Conservation (phyloP, 768 basidiomycete species). For the Mycena latifolia region DNA sequence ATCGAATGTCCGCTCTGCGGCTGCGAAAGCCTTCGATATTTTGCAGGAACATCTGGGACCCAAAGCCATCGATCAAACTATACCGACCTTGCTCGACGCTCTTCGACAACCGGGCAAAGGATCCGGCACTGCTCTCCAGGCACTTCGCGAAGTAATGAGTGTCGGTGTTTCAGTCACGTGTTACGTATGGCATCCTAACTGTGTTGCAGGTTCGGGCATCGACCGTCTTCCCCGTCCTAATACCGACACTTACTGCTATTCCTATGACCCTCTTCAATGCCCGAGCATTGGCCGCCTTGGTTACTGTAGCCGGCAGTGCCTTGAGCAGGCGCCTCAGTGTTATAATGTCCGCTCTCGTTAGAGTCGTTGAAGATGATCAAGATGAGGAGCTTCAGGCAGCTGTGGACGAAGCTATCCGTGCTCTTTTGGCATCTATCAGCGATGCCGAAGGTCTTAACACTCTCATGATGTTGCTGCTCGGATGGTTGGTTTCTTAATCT, state of each 20-base stretch:
- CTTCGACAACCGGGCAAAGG: constrained; percentile 92
- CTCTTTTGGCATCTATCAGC: constrained; percentile 81
- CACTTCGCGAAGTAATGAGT: constrained; percentile 93
- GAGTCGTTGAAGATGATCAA: constrained; percentile 75
- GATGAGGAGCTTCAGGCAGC: constrained; percentile 80
- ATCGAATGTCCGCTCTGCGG: constrained; percentile 86
- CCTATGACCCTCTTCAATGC: constrained; percentile 98
- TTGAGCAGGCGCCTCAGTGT: constrained; percentile 85
- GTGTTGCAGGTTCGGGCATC: constrained; percentile 85
- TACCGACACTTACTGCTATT: constrained; percentile 90
- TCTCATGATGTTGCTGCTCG: constrained; percentile 88
- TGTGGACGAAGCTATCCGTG: constrained; percentile 79
- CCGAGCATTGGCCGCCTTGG: constrained; percentile 88
- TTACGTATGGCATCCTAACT: not conserved
- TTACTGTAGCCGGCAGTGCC: constrained; percentile 93
- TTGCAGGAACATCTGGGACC: constrained; percentile 93
- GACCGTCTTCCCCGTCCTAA: constrained; percentile 96
- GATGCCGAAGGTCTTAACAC: constrained; percentile 93
- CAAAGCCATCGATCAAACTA: constrained; percentile 95
- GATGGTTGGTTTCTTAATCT: constrained; percentile 70
- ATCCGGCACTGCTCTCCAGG: constrained; percentile 96
- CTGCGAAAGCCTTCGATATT: constrained; percentile 89
- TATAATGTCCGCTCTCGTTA: constrained; percentile 85
- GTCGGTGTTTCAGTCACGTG: constrained; percentile 58
- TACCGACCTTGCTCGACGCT: constrained; percentile 94